A percentile compares a stretch with the other conserved stretches of the same genome.
Evolutionary conservation across 2,329 filamentous ascomycete species (phyloP).

Genomic region (Fusarium sp.): DNA sequence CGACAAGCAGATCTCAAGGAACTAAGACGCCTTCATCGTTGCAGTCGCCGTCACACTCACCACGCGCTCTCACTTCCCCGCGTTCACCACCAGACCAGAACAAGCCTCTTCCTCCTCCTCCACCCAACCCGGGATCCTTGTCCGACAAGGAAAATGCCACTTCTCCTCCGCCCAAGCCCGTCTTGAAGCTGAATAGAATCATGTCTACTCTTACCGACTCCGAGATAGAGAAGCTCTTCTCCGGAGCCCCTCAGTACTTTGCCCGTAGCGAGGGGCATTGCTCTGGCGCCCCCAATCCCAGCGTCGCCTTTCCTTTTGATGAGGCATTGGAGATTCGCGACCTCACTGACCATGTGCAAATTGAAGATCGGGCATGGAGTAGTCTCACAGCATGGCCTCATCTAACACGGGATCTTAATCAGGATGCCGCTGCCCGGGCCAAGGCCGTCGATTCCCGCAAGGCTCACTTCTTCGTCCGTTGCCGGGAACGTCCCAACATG

Average conservation of each 20-base stretch:
- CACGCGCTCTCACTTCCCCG: slow-evolving; percentile 49
- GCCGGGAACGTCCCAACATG: slow-evolving; percentile 76
- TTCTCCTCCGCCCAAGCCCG: slow-evolving; percentile 55
- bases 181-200: slow-evolving; percentile 68
- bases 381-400: slow-evolving; percentile 74
- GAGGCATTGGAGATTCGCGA: slow-evolving; percentile 71
- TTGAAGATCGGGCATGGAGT: slow-evolving; percentile 74
- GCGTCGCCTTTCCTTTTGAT: slow-evolving; percentile 77
- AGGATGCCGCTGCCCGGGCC: slow-evolving; percentile 60
- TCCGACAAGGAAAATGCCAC: slow-evolving; percentile 40
- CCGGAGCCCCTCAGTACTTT: slow-evolving; percentile 80
- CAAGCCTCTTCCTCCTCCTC: slow-evolving; percentile 70
- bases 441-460: slow-evolving; percentile 61
- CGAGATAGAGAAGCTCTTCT: slow-evolving; percentile 78
- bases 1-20: slow-evolving; percentile 30
- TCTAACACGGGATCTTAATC: slow-evolving; percentile 65
- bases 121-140: slow-evolving; percentile 58
- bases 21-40: slow-evolving; percentile 40
- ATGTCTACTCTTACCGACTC: slow-evolving; percentile 70
- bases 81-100: slow-evolving; percentile 63
- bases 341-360: slow-evolving; percentile 73
- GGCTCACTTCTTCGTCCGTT: slow-evolving; percentile 70
- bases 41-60: slow-evolving; percentile 46
- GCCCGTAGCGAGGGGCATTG: slow-evolving; percentile 71
- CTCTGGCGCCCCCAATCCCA: slow-evolving; percentile 71